A percentile compares a stretch with the other conserved stretches of the same genome.
Conservation (phyloP, 1,284 basidiomycete genomes). For the Apiotrichum brassicae region DNA sequence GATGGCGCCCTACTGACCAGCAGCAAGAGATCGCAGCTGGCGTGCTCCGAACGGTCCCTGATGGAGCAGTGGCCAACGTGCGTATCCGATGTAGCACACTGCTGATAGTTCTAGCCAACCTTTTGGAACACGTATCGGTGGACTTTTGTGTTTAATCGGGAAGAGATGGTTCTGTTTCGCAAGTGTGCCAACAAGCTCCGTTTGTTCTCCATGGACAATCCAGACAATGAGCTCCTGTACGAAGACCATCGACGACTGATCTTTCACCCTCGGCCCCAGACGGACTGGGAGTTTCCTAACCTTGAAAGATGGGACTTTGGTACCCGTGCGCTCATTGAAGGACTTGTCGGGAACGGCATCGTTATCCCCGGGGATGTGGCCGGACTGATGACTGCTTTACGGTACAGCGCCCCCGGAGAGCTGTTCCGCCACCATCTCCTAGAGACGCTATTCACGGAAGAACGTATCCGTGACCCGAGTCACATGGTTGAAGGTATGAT, state of each 20-base stretch:
- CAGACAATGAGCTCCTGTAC: slow-evolving; percentile 29
- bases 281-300: slow-evolving; percentile 19
- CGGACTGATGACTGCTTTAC: slow-evolving; percentile 20
- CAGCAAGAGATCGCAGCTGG: slow-evolving; percentile 33
- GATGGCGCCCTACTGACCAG: slow-evolving; percentile 1
- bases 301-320: slow-evolving; percentile 26
- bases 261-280: background rate
- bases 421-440: slow-evolving; percentile 35
- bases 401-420: slow-evolving; percentile 12
- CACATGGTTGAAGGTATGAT: slow-evolving; percentile 24
- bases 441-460: slow-evolving; percentile 38
- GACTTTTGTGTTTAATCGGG: slow-evolving; percentile 22
- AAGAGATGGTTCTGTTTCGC: slow-evolving; percentile 13
- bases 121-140: slow-evolving; percentile 41
- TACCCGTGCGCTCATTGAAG: slow-evolving; percentile 39
- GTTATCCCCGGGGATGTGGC: slow-evolving; percentile 29
- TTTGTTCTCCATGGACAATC: slow-evolving; percentile 25
- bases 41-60: slow-evolving; percentile 29
- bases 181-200: slow-evolving; percentile 21
- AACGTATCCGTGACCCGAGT: slow-evolving; percentile 31
- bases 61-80: slow-evolving; percentile 31
- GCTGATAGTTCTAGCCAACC: slow-evolving; percentile 35
- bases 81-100: slow-evolving; percentile 8
- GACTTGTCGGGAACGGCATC: slow-evolving; percentile 40
- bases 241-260: background rate